Conservation (phyloP, 2,329 filamentous ascomycete species). For the Diplodia corticola region DNA sequence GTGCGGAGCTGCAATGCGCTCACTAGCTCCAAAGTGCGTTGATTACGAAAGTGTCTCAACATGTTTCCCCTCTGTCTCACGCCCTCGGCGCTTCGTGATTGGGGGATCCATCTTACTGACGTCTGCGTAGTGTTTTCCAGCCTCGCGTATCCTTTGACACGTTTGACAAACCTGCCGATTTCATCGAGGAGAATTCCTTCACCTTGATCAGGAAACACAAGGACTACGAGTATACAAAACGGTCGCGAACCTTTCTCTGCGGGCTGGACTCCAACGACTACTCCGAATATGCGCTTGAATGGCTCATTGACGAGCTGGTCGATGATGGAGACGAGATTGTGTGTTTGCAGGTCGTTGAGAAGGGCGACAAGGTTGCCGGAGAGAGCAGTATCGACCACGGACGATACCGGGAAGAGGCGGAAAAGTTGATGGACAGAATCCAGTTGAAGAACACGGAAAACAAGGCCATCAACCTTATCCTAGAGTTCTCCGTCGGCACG, state of each 20-base stretch:
- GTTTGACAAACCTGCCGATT: conserved; percentile 67
- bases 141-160: conserved; percentile 74
- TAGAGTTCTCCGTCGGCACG: conserved; percentile 88
- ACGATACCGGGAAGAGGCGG: conserved; percentile 74
- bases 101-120: background rate
- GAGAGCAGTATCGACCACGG: conserved; percentile 63
- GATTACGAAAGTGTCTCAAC: background rate
- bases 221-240: conserved; percentile 76
- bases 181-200: conserved; percentile 61
- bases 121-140: conserved; percentile 58
- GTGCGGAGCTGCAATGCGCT: background rate
- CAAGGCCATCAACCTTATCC: conserved; percentile 78
- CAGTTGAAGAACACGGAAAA: conserved; percentile 78
- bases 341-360: conserved; percentile 84
- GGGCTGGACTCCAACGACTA: conserved; percentile 90
- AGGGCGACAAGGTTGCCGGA: conserved; percentile 69
- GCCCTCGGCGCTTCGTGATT: background rate
- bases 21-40: conserved; percentile 11
- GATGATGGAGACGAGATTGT: conserved; percentile 94
- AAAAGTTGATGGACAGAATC: conserved; percentile 71
- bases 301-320: conserved; percentile 87
- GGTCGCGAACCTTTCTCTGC: conserved; percentile 85
- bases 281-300: conserved; percentile 88
- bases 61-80: background rate
- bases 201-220: conserved; percentile 84